Evolutionary conservation across 345 rosid genomes (phyloP).

Genomic region (Hypericum androsaemum): DNA sequence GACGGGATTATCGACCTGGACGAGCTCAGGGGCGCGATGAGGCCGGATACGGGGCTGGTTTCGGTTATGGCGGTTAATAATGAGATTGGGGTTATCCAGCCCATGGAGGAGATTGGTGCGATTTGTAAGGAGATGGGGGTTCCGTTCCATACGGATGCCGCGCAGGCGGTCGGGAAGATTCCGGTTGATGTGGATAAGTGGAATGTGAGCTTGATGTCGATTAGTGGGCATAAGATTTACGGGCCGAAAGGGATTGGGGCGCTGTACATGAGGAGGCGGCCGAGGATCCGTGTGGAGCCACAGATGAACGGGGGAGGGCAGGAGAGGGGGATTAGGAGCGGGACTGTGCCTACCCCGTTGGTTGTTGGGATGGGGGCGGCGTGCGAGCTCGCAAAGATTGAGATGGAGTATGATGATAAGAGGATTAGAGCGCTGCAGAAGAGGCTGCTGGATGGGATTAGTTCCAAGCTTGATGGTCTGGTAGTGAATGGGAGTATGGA

Average conservation of each 20-base stretch:
- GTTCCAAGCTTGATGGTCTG: constrained; percentile 65
- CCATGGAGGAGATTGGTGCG: constrained; percentile 78
- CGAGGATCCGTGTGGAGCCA: constrained; percentile 76
- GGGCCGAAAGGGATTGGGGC: constrained; percentile 97
- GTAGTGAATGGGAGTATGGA: constrained; percentile 83
- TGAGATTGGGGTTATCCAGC: constrained; percentile 92
- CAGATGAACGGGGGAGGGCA: constrained; percentile 98
- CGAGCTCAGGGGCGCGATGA: constrained; percentile 43
- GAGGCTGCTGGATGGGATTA: constrained; percentile 62
- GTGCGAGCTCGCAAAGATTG: constrained; percentile 74
- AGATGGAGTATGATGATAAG: constrained; percentile 80
- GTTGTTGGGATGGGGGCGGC: constrained; percentile 90
- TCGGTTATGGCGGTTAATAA: constrained; percentile 95
- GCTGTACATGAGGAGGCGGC: constrained; percentile 73
- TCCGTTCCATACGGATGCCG: constrained; percentile 89
- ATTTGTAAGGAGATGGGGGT: constrained; percentile 72
- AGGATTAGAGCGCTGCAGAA: constrained; percentile 54
- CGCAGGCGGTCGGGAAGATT: constrained; percentile 93
- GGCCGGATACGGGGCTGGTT: constrained; percentile 76
- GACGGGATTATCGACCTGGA: constrained; percentile 77
- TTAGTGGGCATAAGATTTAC: constrained; percentile 87
- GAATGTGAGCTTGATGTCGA: constrained; percentile 85
- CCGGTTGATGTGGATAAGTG: constrained; percentile 79
- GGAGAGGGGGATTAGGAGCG: constrained; percentile 95
- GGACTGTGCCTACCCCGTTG: constrained; percentile 77